Percentiles rank a stretch among this genome's conserved stretches.
Conservation (phyloP, 345 rosid genomes). For the Populus nigra region DNA sequence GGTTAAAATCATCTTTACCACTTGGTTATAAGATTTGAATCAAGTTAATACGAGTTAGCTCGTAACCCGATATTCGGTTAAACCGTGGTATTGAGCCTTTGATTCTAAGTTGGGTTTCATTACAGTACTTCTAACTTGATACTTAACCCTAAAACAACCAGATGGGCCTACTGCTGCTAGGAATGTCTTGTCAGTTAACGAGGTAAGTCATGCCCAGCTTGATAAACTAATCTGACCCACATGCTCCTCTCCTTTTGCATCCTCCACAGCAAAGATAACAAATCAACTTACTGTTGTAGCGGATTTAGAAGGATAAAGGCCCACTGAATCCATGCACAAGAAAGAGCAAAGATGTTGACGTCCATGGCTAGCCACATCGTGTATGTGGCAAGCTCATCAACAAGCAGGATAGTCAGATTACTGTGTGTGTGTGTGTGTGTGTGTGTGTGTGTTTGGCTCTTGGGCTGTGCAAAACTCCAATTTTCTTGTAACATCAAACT, state of each 20-base stretch:
- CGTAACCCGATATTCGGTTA: accelerated
- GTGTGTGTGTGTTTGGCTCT: background rate
- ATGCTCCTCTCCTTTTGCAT: background rate
- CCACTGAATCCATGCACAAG: background rate
- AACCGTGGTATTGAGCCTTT: too few species aligned
- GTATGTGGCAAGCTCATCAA: slow-evolving; percentile 16
- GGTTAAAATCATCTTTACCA: too few species aligned
- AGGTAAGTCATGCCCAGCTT: background rate
- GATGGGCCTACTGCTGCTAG: background rate
- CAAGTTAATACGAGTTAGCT: too few species aligned
- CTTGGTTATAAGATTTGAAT: too few species aligned
- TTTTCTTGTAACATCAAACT: background rate
- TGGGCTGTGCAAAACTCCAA: background rate
- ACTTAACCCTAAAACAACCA: background rate
- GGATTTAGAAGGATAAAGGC: background rate
- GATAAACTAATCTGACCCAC: background rate
- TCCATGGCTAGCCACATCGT: background rate
- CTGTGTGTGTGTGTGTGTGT: background rate
- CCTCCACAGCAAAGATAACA: background rate
- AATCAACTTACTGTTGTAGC: background rate
- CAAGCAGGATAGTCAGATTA: background rate
- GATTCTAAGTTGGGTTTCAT: too few species aligned
- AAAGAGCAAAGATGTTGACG: slow-evolving; percentile 2
- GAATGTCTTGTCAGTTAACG: too few species aligned
- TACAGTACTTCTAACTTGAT: background rate